Evolutionary conservation across 75 land plant genomes (phyloP), one percentile per base, ranked within the genome.

Genomic region (Pinus taeda): DNA sequence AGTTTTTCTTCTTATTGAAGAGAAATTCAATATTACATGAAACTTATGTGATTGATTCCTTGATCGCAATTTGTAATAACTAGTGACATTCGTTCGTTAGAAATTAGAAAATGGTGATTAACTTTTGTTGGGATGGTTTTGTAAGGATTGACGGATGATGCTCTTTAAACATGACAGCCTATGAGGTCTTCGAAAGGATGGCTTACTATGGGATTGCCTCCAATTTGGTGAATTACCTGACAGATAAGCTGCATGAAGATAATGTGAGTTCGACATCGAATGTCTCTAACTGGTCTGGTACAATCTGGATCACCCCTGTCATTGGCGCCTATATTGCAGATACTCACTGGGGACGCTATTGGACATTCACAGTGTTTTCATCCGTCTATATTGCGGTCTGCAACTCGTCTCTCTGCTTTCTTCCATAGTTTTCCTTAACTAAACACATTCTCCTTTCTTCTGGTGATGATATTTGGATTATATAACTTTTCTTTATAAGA

Each of bases 191-290:
- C 73, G 94, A 92, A 75, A 85, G 94, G 73, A 79, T 92, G 78
- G 92, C 94, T 1, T 92, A 84, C 81, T 90, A 86, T 78, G 93
- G 93, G 90, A 84, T 89, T 14, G 85, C 90, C 22, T 78, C 93
- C 57, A 88, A 90, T 74, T 70, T 93, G 53, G 85, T 88, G 72
- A 84, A 71, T n/a, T 91, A 91, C 59, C 77, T 91, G 75, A 88
- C 93, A 45, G 81, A 70, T 12, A 76, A 80, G 61, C 88, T 93
- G 17, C 91, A 87, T 61, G 88, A 93, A 81, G 91, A 79, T 42
- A 88, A 88, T 6, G 80, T 85, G 15, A 67, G 20, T 0, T 75
- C 84, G 5, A 36, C 84, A 2, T 77, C 58, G 22, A 72, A 81
- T 77, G 85, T 82, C 33, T 77, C 79, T 8, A 84, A 81, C 30